phyloP scores from a whole-genome alignment of 352 stramenopile species.

The Paralagenidium karlingii region DNA sequence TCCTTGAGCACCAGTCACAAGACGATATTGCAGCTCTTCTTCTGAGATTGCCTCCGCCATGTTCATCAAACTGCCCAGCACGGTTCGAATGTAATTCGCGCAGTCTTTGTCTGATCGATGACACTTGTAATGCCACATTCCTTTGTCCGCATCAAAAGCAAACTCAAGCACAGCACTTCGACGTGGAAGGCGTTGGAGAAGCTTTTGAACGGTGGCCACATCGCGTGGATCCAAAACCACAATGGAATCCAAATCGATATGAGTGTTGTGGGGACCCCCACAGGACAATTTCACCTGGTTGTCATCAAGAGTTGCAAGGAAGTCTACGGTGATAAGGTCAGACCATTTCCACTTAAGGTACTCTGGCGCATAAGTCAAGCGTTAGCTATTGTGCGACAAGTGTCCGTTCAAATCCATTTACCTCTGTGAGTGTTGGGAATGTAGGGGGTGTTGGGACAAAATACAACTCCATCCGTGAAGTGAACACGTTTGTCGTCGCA shows the following conservation, averaged over 20 bases:
- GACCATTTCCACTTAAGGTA: conserved; percentile 90
- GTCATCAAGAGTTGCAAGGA: conserved; percentile 45
- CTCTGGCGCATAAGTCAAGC: too few species aligned
- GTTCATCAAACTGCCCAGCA: conserved; percentile 84
- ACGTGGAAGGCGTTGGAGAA: conserved; percentile 39
- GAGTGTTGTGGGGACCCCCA: conserved; percentile 54
- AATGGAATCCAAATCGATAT: conserved; percentile 76
- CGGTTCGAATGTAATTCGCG: conserved; percentile 85
- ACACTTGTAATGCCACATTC: conserved; percentile 85
- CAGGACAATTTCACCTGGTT: conserved; percentile 56
- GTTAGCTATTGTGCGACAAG: neutral
- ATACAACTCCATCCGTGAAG: conserved; percentile 85
- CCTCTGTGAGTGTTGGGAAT: conserved; percentile 71
- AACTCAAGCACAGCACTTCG: conserved; percentile 74
- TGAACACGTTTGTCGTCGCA: conserved; percentile 74
- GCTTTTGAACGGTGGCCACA: conserved; percentile 43
- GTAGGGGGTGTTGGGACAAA: conserved; percentile 81
- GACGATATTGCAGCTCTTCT: conserved; percentile 82
- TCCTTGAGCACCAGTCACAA: conserved; percentile 54
- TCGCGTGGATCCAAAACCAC: conserved; percentile 72
- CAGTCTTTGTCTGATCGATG: conserved; percentile 79
- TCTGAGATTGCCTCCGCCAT: conserved; percentile 85
- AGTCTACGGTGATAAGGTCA: conserved; percentile 84
- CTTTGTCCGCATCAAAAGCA: conserved; percentile 76
- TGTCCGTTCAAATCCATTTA: too few species aligned